Base-by-base conservation (phyloP, 768 basidiomycete species). In the Tulasnella sp. region DNA sequence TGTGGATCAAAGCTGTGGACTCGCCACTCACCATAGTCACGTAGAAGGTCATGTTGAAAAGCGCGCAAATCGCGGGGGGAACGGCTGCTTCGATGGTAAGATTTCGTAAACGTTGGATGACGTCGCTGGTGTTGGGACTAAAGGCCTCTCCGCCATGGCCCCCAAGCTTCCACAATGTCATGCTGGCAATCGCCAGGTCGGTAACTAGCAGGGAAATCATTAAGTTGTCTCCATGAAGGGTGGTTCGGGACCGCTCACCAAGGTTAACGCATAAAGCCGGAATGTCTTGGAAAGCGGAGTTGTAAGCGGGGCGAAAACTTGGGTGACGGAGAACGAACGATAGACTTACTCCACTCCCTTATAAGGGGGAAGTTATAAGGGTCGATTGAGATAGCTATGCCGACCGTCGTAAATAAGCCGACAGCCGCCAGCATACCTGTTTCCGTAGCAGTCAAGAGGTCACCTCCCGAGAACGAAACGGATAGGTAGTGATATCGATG, bases 61-160 rank as follows among this genome's bases (percentile, higher is more conserved):
- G 42, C 14, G 75, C 75, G 19, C 44, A 76, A 12, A 76, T 34
- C 31, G 38, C 48, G 31, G 75, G 75, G 6, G 75, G 75, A 36
- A 76, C 31, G 19, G 75, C 75, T 16, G 75, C 44, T 52, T 76
- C 75, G 21, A 39, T n/a, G 1, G 75, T 76, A 46, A 76, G 21
- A 1, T 39, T 46, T 27, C 38, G 44, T 36, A 76, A 46, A 27
- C 48, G 24, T 14, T 21, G 34, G 12, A 76, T 24, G n/a, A 76
- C 75, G 31, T 44, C 24, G 44, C 56, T 34, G 44, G 75, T 76
- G 16, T 76, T 58, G 31, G 44, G 24, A 12, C 48, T 48, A 42
- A 9, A 76, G 18, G 18, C 34, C 14, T 34, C 16, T 7, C 62
- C 27, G 34, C 7, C 8, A 12, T 44, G 46, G 31, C 62, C 62